Conservation (phyloP, 2,329 filamentous ascomycete species). For the Fusarium nematophilum region DNA sequence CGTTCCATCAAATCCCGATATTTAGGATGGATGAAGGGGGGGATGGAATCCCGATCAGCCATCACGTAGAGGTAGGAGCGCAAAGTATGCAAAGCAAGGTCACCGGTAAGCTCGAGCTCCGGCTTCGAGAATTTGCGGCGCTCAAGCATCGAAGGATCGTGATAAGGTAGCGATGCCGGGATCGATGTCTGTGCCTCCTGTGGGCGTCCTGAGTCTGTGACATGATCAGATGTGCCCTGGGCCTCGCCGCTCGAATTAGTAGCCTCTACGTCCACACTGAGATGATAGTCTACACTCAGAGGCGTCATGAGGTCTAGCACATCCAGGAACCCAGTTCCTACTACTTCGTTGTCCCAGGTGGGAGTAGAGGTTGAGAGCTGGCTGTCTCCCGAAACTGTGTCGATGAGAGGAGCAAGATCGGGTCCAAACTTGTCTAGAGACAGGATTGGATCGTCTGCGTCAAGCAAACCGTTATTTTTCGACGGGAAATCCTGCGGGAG, state of each 20-base stretch:
- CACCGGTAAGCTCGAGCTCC: constrained; percentile 3
- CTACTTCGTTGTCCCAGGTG: not conserved
- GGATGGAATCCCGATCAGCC: not conserved
- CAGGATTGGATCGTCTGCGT: not conserved
- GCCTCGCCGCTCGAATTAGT: not conserved
- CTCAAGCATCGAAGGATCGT: constrained; percentile 3
- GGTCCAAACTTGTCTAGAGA: not conserved
- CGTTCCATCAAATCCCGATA: not conserved
- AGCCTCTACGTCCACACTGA: not conserved
- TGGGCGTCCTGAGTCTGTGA: not conserved
- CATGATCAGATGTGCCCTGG: not conserved
- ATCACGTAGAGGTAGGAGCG: constrained; percentile 1
- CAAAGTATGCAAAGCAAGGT: constrained; percentile 7
- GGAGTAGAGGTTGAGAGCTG: not conserved
- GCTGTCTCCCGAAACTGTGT: not conserved
- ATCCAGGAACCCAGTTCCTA: not conserved
- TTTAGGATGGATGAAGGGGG: constrained; percentile 7
- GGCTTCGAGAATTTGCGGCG: constrained; percentile 1
- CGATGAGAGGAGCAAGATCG: not conserved
- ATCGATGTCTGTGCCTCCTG: not conserved
- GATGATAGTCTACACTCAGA: not conserved
- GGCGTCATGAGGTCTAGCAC: not conserved
- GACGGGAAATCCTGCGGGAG: not conserved
- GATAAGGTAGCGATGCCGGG: not conserved
- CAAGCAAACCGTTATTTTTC: not conserved